phyloP scores from a whole-genome alignment of 2,329 filamentous ascomycete species.

The Colletotrichum zoysiae region DNA sequence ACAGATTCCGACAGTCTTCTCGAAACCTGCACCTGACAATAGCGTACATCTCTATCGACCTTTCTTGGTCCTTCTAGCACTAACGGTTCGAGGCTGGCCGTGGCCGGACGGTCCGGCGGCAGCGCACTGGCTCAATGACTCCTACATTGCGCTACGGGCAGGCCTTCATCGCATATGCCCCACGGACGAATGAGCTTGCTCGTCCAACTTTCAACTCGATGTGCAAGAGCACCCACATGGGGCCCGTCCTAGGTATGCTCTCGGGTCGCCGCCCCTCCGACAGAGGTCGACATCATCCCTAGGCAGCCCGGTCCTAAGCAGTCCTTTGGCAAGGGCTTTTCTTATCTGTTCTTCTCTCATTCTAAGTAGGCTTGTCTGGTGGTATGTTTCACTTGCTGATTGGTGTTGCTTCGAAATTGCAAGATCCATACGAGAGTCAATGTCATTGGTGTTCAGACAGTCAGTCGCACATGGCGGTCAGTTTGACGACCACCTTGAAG shows the following conservation, averaged over 20 bases:
- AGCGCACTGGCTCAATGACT: slow-evolving; percentile 22
- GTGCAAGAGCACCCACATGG: slow-evolving; percentile 19
- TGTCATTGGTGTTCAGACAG: background rate
- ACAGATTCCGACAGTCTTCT: slow-evolving; percentile 33
- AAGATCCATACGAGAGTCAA: background rate
- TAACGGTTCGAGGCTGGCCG: slow-evolving; percentile 14
- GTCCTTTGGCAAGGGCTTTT: background rate
- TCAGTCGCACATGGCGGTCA: background rate
- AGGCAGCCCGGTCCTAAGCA: slow-evolving; percentile 22
- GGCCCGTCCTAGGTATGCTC: slow-evolving; percentile 19
- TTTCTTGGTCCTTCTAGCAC: background rate
- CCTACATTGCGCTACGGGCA: background rate
- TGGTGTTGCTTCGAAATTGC: background rate
- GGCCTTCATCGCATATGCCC: slow-evolving; percentile 3
- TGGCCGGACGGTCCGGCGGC: slow-evolving; percentile 19
- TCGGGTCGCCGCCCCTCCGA: slow-evolving; percentile 35
- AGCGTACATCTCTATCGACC: background rate
- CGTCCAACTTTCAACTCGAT: slow-evolving; percentile 13
- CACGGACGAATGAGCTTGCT: slow-evolving; percentile 16
- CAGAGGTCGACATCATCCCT: slow-evolving; percentile 30
- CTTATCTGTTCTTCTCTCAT: background rate
- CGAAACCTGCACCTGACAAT: slow-evolving; percentile 31
- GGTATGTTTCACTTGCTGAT: slow-evolving; percentile 4
- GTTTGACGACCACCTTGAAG: too few species aligned
- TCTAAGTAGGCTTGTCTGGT: background rate